Percentiles rank a stretch among this genome's conserved stretches.
These are phyloP conservation scores for Phytophthora vignae DNA, from an alignment of 352 stramenopile species.

Conservation along the genomic window DNA sequence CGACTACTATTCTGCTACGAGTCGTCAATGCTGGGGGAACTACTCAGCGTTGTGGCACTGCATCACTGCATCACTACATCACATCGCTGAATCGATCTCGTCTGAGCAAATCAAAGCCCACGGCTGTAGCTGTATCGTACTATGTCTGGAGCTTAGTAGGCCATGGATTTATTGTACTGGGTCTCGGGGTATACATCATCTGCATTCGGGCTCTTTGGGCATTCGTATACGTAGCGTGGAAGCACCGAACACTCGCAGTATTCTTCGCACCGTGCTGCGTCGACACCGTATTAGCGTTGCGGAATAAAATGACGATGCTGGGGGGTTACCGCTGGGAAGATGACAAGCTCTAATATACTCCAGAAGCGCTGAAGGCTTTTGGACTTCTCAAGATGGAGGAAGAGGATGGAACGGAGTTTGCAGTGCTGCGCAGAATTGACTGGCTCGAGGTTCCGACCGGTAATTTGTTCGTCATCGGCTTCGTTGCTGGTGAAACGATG, in stretches of 20 bases:
- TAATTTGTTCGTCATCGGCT: constrained; percentile 3
- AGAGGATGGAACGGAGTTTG: constrained; percentile 11
- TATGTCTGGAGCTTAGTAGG: constrained; percentile 31
- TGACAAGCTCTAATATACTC: constrained; percentile 18
- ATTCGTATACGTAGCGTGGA: constrained; percentile 10
- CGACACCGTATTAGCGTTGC: constrained; percentile 13
- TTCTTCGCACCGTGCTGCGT: constrained; percentile 23
- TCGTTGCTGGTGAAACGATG: neutral
- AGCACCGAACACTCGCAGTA: constrained; percentile 8
- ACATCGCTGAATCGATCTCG: constrained; percentile 10
- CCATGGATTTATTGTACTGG: constrained; percentile 20
- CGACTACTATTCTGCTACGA: constrained; percentile 36
- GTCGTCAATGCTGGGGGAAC: constrained; percentile 30
- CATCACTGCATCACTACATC: constrained; percentile 9
- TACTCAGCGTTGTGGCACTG: constrained; percentile 14
- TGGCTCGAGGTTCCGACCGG: constrained; percentile 15
- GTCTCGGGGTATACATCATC: constrained; percentile 26
- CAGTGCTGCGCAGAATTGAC: constrained; percentile 12
- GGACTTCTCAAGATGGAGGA: constrained; percentile 26
- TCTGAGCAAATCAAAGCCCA: constrained; percentile 1
- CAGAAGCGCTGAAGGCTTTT: constrained; percentile 23
- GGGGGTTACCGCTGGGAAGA: constrained; percentile 21
- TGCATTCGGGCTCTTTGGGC: constrained; percentile 20
- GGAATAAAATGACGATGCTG: constrained; percentile 18
- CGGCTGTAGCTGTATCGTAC: constrained; percentile 22